Percentiles rank a stretch among this genome's conserved stretches.
phyloP scores from a whole-genome alignment of 805 yeast genomes.

The Lachancea sp. region DNA sequence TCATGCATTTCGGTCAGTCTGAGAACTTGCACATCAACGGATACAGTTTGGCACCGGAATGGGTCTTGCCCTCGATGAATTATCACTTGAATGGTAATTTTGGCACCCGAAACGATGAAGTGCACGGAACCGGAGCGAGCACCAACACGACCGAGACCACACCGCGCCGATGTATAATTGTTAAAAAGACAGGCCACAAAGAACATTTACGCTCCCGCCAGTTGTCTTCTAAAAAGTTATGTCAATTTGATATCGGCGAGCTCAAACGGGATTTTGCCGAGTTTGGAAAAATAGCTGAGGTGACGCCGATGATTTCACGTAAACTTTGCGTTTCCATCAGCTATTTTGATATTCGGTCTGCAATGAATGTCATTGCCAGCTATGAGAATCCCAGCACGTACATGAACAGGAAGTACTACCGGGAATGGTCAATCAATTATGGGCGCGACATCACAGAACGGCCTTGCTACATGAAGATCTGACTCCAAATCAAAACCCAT shows the following conservation, averaged over 20 bases:
- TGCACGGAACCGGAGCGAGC: not conserved
- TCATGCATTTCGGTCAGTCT: constrained; percentile 45
- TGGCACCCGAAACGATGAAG: constrained; percentile 12
- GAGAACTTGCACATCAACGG: constrained; percentile 60
- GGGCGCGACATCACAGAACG: constrained; percentile 61
- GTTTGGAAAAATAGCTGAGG: constrained; percentile 56
- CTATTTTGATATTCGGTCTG: constrained; percentile 51
- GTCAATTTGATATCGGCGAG: constrained; percentile 41
- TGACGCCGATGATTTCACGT: constrained; percentile 61
- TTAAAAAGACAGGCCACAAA: constrained; percentile 34
- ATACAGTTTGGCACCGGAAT: constrained; percentile 37
- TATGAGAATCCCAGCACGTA: constrained; percentile 33
- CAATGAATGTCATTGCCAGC: constrained; percentile 51
- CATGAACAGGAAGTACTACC: constrained; percentile 40
- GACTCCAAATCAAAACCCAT: not conserved
- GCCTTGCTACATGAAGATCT: constrained; percentile 26
- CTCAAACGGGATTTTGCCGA: constrained; percentile 44
- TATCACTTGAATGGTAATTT: constrained; percentile 7
- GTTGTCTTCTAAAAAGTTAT: constrained; percentile 38
- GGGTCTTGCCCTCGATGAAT: constrained; percentile 32
- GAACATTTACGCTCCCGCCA: constrained; percentile 8
- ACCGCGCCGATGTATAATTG: constrained; percentile 51
- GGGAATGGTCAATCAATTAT: constrained; percentile 58
- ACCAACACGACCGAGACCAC: not conserved
- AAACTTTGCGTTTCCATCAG: constrained; percentile 56